phyloP scores from a whole-genome alignment of 2,329 filamentous ascomycete genomes.

The Monosporascus sp. region DNA sequence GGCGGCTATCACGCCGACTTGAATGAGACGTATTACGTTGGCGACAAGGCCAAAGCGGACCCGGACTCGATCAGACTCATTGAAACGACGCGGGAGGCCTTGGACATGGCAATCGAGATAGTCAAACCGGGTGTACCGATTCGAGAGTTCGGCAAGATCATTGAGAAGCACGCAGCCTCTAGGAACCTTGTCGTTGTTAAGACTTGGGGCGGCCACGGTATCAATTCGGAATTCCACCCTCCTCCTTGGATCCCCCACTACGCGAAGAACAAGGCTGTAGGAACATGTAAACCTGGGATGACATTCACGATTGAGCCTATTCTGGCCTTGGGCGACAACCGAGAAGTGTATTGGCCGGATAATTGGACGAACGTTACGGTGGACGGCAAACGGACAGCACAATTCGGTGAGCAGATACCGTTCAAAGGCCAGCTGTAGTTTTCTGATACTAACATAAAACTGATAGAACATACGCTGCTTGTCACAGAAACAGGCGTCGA shows the following conservation, averaged over 20 bases:
- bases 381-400: constrained; percentile 80
- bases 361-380: constrained; percentile 93
- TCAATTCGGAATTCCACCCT: constrained; percentile 88
- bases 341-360: constrained; percentile 92
- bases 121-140: constrained; percentile 89
- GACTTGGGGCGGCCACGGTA: constrained; percentile 90
- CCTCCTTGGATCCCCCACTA: constrained; percentile 93
- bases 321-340: constrained; percentile 83
- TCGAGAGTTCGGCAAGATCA: constrained; percentile 83
- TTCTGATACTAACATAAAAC: background rate
- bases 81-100: constrained; percentile 80
- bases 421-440: constrained; percentile 3
- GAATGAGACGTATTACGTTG: constrained; percentile 97
- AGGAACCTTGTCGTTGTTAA: constrained; percentile 80
- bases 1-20: constrained; percentile 90
- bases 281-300: constrained; percentile 87
- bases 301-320: constrained; percentile 98
- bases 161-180: constrained; percentile 85
- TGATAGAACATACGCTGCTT: constrained; percentile 69
- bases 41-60: constrained; percentile 73
- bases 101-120: constrained; percentile 79
- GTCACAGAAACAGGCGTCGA: constrained; percentile 79
- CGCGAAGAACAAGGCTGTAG: constrained; percentile 92
- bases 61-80: constrained; percentile 81
- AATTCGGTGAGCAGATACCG: constrained; percentile 61